Percentiles rank a stretch among this genome's conserved stretches.
Evolutionary conservation across 768 basidiomycete genomes (phyloP).

Genomic region (Tulasnella sp.): DNA sequence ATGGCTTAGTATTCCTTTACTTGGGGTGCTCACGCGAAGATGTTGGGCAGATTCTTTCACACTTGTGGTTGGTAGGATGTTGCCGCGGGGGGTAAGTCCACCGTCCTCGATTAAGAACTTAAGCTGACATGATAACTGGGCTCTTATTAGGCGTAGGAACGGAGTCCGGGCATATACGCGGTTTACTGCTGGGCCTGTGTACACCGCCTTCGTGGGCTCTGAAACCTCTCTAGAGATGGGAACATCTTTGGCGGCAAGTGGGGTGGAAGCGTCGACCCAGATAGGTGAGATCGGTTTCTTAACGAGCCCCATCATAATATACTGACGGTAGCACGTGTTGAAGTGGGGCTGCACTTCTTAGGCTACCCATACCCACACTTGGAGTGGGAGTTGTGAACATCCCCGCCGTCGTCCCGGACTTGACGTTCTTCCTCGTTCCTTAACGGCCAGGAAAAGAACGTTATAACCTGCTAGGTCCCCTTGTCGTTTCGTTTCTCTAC

Average conservation of each 20-base stretch:
- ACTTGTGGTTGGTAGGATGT: neutral
- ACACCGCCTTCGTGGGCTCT: neutral
- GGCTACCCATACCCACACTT: no score
- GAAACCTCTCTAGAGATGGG: neutral
- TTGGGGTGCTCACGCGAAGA: neutral
- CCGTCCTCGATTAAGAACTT: no score
- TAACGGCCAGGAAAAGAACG: no score
- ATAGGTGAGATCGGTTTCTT: neutral
- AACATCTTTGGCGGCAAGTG: neutral
- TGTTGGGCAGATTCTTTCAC: neutral
- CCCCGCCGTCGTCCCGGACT: no score
- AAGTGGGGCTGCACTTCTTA: no score
- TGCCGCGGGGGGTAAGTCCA: neutral
- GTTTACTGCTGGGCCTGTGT: neutral
- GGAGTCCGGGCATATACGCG: neutral
- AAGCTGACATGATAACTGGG: neutral
- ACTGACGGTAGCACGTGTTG: no score
- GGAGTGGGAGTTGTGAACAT: no score
- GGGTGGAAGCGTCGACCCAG: neutral
- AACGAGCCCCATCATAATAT: no score
- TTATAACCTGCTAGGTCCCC: no score
- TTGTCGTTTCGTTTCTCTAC: no score
- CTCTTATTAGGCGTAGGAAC: neutral
- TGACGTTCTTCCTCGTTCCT: no score
- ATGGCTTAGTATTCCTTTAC: neutral